Conservation (phyloP, 1,284 basidiomycete genomes). For the Salmacisia buchloeana region DNA sequence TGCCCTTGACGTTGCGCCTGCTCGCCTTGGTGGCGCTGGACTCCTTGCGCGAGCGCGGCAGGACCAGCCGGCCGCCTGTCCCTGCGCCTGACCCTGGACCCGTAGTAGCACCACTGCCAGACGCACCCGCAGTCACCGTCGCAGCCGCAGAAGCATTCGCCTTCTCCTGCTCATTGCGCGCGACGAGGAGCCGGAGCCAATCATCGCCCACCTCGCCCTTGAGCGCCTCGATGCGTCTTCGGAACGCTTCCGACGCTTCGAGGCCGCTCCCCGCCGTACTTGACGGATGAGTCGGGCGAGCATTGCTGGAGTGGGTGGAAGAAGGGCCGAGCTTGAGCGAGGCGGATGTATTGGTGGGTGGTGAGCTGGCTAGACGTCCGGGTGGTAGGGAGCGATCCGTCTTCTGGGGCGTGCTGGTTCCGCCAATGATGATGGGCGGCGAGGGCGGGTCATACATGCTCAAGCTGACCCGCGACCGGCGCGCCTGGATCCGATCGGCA, state of each 20-base stretch:
- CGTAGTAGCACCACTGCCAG: too few species aligned
- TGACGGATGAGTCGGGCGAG: not conserved
- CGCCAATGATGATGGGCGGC: not conserved
- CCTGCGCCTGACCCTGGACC: not conserved
- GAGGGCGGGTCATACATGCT: constrained; percentile 5
- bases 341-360: too few species aligned
- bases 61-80: not conserved
- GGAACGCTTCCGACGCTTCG: constrained; percentile 14
- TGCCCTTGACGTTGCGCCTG: not conserved
- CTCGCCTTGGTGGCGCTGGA: not conserved
- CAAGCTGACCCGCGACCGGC: not conserved
- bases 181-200: constrained; percentile 32
- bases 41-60: not conserved
- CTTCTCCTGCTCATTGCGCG: constrained; percentile 1
- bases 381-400: too few species aligned
- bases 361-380: too few species aligned
- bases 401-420: not conserved
- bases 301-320: not conserved
- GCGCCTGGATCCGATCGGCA: constrained; percentile 1
- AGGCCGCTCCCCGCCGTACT: not conserved
- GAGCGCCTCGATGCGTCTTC: constrained; percentile 40
- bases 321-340: not conserved
- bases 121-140: too few species aligned
- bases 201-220: constrained; percentile 45
- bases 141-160: too few species aligned